Conservation (phyloP, 2,329 filamentous ascomycete species). For the Ophiostoma perfectum region DNA sequence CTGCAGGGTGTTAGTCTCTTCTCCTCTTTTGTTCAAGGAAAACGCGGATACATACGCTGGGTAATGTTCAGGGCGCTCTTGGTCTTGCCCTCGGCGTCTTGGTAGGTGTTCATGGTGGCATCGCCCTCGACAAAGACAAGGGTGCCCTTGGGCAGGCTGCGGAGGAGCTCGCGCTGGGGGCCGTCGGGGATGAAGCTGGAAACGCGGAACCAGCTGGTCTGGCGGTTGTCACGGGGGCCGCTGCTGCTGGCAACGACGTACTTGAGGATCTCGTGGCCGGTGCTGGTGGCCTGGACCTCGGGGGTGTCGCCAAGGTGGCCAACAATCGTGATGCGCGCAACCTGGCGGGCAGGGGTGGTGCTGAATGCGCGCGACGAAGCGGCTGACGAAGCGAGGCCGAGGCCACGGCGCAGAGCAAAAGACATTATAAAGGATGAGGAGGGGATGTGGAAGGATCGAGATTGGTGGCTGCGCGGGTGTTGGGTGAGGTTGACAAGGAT, state of each 20-base stretch:
- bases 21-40: not conserved
- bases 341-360: conserved; percentile 56
- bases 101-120: conserved; percentile 60
- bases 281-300: conserved; percentile 65
- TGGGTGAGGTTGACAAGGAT: not conserved
- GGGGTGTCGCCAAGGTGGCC: conserved; percentile 78
- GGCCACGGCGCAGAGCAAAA: conserved; percentile 12
- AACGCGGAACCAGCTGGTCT: conserved; percentile 81
- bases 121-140: conserved; percentile 82
- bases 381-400: conserved; percentile 33
- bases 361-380: conserved; percentile 64
- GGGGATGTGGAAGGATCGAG: not conserved
- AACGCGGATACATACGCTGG: conserved; percentile 61
- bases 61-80: conserved; percentile 61
- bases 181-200: conserved; percentile 66
- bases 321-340: conserved; percentile 80
- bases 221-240: conserved; percentile 63
- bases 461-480: not conserved
- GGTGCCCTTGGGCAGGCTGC: conserved; percentile 73
- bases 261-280: conserved; percentile 66
- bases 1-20: conserved; percentile 29
- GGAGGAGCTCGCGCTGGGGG: conserved; percentile 63
- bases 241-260: conserved; percentile 68
- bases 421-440: not conserved
- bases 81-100: conserved; percentile 65